phyloP scores from a whole-genome alignment of 768 basidiomycete species.

The Trametes cubensis region DNA sequence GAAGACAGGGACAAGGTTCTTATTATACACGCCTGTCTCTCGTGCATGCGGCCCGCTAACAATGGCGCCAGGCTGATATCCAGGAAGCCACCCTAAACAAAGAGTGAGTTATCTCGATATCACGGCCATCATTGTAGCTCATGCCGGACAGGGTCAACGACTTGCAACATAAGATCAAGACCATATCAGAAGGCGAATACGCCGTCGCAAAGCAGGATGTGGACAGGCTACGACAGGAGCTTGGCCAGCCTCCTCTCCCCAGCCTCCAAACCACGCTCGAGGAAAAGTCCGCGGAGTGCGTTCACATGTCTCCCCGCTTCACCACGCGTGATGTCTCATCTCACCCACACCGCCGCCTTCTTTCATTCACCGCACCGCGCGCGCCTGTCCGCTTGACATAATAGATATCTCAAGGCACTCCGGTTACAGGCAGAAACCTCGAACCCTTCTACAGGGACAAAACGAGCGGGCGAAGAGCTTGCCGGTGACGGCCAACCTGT shows the following conservation, averaged over 20 bases:
- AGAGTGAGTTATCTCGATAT: slow-evolving; percentile 53
- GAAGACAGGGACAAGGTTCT: slow-evolving; percentile 76
- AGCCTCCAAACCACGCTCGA: slow-evolving; percentile 74
- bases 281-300: slow-evolving; percentile 61
- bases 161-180: slow-evolving; percentile 66
- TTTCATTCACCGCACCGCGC: slow-evolving; percentile 4
- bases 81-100: slow-evolving; percentile 65
- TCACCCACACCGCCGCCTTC: background rate
- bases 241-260: slow-evolving; percentile 75
- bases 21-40: slow-evolving; percentile 13
- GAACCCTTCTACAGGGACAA: slow-evolving; percentile 17
- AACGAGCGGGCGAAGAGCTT: slow-evolving; percentile 32
- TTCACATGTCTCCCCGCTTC: slow-evolving; percentile 26
- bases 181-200: slow-evolving; percentile 77
- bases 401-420: slow-evolving; percentile 38
- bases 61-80: slow-evolving; percentile 57
- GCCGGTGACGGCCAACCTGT: slow-evolving; percentile 28
- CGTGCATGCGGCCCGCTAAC: slow-evolving; percentile 6
- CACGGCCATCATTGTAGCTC: background rate
- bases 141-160: slow-evolving; percentile 54
- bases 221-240: slow-evolving; percentile 71
- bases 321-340: background rate
- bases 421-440: slow-evolving; percentile 32
- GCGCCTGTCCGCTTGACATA: background rate
- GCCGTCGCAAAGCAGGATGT: slow-evolving; percentile 74